Evolutionary conservation across 495 filamentous ascomycete genomes (phyloP).

Genomic region (Daldinia childiae): DNA sequence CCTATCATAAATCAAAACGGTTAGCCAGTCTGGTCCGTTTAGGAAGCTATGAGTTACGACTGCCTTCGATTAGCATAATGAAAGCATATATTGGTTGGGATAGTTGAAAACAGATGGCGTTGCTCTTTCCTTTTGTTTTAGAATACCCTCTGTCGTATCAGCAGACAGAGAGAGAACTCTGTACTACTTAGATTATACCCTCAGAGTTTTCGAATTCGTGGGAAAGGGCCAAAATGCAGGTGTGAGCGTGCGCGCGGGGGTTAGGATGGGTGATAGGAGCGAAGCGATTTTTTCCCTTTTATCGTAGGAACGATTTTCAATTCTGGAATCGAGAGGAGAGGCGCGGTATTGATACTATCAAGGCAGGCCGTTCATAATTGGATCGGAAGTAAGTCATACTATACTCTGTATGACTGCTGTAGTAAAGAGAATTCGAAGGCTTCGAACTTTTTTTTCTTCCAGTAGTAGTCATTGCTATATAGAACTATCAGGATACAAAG

Average conservation of each 20-base stretch:
- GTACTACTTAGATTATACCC: conserved; percentile 37
- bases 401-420: conserved; percentile 13
- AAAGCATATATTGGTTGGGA: conserved; percentile 44
- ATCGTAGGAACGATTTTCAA: conserved; percentile 10
- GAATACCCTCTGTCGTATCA: conserved; percentile 37
- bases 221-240: conserved; percentile 21
- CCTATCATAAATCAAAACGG: conserved; percentile 24
- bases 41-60: conserved; percentile 41
- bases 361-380: conserved; percentile 23
- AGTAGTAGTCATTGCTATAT: neutral
- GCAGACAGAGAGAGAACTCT: conserved; percentile 15
- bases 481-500: conserved; percentile 3
- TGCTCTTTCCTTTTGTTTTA: conserved; percentile 26
- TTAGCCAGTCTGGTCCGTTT: conserved; percentile 17
- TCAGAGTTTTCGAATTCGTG: conserved; percentile 24
- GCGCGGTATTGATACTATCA: conserved; percentile 24
- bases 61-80: conserved; percentile 39
- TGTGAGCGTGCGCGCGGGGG: neutral
- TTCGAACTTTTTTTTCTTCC: neutral
- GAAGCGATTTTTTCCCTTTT: conserved; percentile 16
- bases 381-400: conserved; percentile 7
- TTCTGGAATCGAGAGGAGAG: conserved; percentile 10
- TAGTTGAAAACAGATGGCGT: conserved; percentile 41
- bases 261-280: neutral
- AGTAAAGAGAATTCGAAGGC: conserved; percentile 31